Conservation (phyloP, 23 red algal species). For the Gracilaria gracilis region DNA sequence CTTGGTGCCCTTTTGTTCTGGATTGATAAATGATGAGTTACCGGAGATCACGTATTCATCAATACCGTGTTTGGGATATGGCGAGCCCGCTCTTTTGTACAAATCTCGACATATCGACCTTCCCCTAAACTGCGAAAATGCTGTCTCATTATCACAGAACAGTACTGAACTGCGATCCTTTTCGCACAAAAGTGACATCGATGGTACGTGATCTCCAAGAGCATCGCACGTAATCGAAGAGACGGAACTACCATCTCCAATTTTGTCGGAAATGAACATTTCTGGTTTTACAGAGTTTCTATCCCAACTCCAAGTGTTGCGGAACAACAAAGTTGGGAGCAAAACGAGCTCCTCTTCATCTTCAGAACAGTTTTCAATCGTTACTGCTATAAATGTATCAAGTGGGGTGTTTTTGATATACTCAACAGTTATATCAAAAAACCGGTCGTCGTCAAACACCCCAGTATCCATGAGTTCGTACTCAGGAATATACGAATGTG, state of each 20-base stretch:
- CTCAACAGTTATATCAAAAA: constrained; percentile 8
- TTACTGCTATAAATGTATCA: constrained; percentile 3
- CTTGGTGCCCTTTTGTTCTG: neutral
- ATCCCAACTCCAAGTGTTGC: constrained; percentile 7
- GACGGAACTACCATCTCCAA: neutral
- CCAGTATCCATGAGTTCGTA: constrained; percentile 22
- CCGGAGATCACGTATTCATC: constrained; percentile 5
- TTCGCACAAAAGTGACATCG: constrained; percentile 9
- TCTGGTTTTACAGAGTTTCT: constrained; percentile 4
- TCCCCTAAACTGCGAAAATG: neutral
- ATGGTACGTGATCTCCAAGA: neutral
- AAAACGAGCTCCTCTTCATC: neutral
- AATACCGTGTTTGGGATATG: constrained; percentile 1
- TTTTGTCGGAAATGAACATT: neutral
- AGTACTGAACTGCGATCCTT: constrained; percentile 7
- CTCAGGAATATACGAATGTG: neutral
- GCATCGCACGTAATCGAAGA: constrained; percentile 3
- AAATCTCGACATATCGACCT: neutral
- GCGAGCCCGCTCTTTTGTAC: neutral
- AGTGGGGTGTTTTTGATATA: neutral
- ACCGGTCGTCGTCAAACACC: neutral
- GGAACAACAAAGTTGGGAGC: constrained; percentile 6
- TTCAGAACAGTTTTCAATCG: constrained; percentile 1
- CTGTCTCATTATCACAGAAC: constrained; percentile 16
- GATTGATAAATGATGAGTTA: neutral